Conservation (phyloP, 441 rosid genomes). For the Pelargonium myrrhifolium region DNA sequence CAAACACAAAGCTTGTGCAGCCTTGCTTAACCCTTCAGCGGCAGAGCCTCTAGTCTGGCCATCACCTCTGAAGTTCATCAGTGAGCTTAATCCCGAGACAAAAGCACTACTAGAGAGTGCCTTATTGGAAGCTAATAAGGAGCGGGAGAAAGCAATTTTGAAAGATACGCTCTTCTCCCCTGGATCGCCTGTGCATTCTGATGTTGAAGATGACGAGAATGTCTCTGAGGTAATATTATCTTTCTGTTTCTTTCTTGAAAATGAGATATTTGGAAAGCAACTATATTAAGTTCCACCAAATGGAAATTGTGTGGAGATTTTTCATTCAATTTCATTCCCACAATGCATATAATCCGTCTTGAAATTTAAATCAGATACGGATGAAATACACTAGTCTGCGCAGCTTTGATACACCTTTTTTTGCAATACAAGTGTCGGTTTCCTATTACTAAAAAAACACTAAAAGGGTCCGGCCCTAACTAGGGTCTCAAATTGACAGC, state of each 20-base stretch:
- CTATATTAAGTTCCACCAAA: background rate
- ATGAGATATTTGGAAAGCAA: background rate
- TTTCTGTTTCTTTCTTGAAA: background rate
- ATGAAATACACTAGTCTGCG: background rate
- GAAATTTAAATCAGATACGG: too few relatives aligned
- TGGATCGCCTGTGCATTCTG: slow-evolving; percentile 63
- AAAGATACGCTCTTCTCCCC: slow-evolving; percentile 52
- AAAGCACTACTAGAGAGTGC: slow-evolving; percentile 72
- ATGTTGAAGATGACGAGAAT: slow-evolving; percentile 52
- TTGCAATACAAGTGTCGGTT: too few relatives aligned
- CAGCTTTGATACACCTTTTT: background rate
- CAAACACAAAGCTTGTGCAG: slow-evolving; percentile 80
- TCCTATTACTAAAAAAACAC: too few relatives aligned
- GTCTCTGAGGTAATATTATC: slow-evolving; percentile 61
- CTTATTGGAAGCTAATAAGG: slow-evolving; percentile 72
- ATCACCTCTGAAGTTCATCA: slow-evolving; percentile 84
- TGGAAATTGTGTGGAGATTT: background rate
- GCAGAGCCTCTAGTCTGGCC: slow-evolving; percentile 99
- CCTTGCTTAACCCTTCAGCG: slow-evolving; percentile 77
- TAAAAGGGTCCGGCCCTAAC: too few relatives aligned
- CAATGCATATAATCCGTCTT: background rate
- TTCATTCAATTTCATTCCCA: background rate
- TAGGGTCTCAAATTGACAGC: too few relatives aligned
- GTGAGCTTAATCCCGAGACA: slow-evolving; percentile 82
- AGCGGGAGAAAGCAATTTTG: slow-evolving; percentile 73